phyloP scores from a whole-genome alignment of 1,139 yeast species.

The Pichia sp. region DNA sequence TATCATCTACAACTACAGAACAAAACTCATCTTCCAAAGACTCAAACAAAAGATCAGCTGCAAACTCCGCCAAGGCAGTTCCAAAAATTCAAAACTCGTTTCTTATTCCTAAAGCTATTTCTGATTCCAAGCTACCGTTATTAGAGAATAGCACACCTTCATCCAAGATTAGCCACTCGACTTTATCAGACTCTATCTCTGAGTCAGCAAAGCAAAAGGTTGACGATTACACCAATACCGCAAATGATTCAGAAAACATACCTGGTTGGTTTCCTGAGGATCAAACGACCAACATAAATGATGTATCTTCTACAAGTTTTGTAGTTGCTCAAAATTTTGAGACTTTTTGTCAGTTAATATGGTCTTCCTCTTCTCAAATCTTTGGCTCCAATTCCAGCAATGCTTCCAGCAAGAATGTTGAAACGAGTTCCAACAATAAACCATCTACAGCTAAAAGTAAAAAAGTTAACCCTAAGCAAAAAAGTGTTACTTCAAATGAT shows the following conservation, averaged over 20 bases:
- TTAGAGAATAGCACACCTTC: too few relatives aligned
- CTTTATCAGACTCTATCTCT: too few relatives aligned
- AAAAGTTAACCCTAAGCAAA: slow-evolving; percentile 1
- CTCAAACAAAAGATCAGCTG: not conserved
- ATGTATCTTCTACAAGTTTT: slow-evolving; percentile 28
- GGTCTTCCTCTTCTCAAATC: slow-evolving; percentile 25
- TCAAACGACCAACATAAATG: slow-evolving; percentile 21
- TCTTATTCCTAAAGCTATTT: slow-evolving; percentile 2
- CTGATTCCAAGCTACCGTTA: too few relatives aligned
- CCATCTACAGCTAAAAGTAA: not conserved
- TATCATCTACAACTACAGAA: not conserved
- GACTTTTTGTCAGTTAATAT: slow-evolving; percentile 37
- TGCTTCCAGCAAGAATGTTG: not conserved
- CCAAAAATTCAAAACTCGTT: slow-evolving; percentile 2
- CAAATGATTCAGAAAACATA: not conserved
- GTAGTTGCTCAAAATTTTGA: slow-evolving; percentile 51
- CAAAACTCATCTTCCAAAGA: not conserved
- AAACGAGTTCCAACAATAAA: not conserved
- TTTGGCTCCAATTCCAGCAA: not conserved
- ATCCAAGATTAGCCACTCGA: too few relatives aligned
- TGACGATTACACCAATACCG: too few relatives aligned
- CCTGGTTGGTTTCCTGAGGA: slow-evolving; percentile 20
- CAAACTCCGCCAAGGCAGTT: not conserved
- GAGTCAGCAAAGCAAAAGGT: too few relatives aligned
- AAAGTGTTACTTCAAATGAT: slow-evolving; percentile 4